Conservation (phyloP, 768 basidiomycete genomes). For the Auriscalpium orientale region DNA sequence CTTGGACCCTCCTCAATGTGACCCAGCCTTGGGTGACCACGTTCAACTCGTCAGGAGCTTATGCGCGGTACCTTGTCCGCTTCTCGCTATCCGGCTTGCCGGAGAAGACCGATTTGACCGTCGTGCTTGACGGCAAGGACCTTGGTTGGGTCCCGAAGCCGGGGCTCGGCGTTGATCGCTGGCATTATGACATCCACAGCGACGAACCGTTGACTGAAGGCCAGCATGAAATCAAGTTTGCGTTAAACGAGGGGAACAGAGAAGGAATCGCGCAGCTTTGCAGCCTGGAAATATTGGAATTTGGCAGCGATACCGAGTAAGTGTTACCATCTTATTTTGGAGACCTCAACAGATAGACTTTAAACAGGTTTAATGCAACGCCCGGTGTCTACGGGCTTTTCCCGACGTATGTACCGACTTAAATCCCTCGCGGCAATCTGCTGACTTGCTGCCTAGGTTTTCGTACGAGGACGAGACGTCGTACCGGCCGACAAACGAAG, state of each 20-base stretch:
- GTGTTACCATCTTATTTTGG: conserved; percentile 16
- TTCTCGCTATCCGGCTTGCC: conserved; percentile 74
- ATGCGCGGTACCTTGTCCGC: conserved; percentile 50
- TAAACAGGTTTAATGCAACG: conserved; percentile 47
- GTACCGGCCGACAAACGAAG: conserved; percentile 78
- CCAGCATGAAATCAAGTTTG: conserved; percentile 52
- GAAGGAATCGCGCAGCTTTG: conserved; percentile 66
- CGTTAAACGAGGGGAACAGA: conserved; percentile 36
- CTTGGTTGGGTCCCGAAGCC: conserved; percentile 50
- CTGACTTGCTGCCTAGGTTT: conserved; percentile 33
- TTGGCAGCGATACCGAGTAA: conserved; percentile 54
- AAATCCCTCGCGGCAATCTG: background rate
- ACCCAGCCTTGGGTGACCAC: conserved; percentile 48
- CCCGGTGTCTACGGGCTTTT: conserved; percentile 59
- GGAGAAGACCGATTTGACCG: conserved; percentile 38
- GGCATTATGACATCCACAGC: conserved; percentile 61
- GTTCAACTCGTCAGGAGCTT: conserved; percentile 60
- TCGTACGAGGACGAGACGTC: conserved; percentile 56
- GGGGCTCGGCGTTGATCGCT: conserved; percentile 60
- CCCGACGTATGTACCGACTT: conserved; percentile 50
- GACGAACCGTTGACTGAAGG: conserved; percentile 37
- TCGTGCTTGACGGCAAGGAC: conserved; percentile 54
- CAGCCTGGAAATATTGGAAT: conserved; percentile 68
- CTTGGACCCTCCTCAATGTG: conserved; percentile 66
- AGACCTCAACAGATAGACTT: background rate